Evolutionary conservation across 768 basidiomycete species (phyloP).

Genomic region (Amanita pseudoporphyria): DNA sequence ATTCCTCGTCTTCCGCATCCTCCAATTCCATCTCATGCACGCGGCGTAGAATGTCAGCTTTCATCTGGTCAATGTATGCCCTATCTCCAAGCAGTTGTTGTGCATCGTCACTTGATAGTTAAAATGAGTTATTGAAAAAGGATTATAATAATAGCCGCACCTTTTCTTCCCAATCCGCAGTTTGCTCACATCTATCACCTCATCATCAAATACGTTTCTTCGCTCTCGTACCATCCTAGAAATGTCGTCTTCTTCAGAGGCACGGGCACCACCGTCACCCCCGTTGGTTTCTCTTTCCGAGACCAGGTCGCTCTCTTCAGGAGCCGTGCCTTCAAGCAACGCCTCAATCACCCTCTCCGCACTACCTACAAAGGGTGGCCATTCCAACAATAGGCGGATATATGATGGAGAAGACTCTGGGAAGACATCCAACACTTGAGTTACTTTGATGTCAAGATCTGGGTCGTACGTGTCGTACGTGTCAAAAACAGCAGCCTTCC

Average conservation of each 20-base stretch:
- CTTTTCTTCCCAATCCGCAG: conserved; percentile 58
- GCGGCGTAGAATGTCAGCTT: conserved; percentile 71
- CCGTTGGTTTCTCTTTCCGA: not conserved
- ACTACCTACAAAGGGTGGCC: conserved; percentile 39
- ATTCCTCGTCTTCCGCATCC: conserved; percentile 45
- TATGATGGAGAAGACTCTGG: conserved; percentile 51
- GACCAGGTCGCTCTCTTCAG: conserved; percentile 22
- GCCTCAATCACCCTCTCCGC: conserved; percentile 60
- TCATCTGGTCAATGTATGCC: conserved; percentile 61
- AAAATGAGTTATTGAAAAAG: not conserved
- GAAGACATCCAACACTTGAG: conserved; percentile 70
- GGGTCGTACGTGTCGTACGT: conserved; percentile 17
- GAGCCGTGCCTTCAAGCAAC: conserved; percentile 67
- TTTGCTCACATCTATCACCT: conserved; percentile 51
- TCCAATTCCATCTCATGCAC: conserved; percentile 56
- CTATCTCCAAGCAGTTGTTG: conserved; percentile 36
- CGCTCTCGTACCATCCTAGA: conserved; percentile 30
- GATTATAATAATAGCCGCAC: conserved; percentile 28
- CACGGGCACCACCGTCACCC: not conserved
- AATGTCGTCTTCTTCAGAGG: conserved; percentile 10
- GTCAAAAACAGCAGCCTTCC: conserved; percentile 19
- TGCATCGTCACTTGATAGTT: conserved; percentile 32
- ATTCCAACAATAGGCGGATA: conserved; percentile 45
- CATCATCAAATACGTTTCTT: conserved; percentile 69
- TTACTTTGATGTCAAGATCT: conserved; percentile 46